Evolutionary conservation across 306 rosid species (phyloP), one percentile per base, ranked within the genome.

Genomic region (Cucumis melo): DNA sequence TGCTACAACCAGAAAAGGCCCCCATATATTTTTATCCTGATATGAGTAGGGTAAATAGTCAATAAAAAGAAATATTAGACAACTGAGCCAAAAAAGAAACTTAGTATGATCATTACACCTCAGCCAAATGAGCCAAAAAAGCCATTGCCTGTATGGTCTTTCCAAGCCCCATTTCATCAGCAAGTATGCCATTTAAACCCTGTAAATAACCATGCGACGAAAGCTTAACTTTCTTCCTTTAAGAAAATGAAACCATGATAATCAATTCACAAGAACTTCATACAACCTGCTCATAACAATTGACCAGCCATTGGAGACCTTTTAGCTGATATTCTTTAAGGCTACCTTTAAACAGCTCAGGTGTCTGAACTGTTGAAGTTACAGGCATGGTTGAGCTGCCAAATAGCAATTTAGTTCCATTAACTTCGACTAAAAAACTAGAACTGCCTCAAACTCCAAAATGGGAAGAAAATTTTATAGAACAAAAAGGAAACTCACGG

Each of bases 141-240:
- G 86, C 97, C 99, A 95, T 95, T 42, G 99, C 99, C 80, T 95
- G 99, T 63, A 95, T 95, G 78, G 99, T 95, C 87, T 95, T 95
- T 81, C 98, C 99, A 78, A 95, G 97, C 46, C 99, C 99, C 99
- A 95, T 95, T 83, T 95, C 99, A 87, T 95, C 99, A 39, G 99
- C 98, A 81, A 95, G 98, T 81, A 95, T 95, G 46, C 99, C 99
- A 89, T 95, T 95, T 78, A 92, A 85, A 84, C 99, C 99, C 97
- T 93, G 83, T 78, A 77, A 14, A 67, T 17, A 73, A 73, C 61
- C 29, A 73, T 5, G 24, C 3, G 20, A 71, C 39, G 8, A 24
- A 48, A 71, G 73, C 58, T 71, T 51, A 73, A 29, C 76, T 50
- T 73, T 29, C 8, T 8, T 46, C 42, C 16, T 73, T 50, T 7